Evolutionary conservation across 148 eudicot species (phyloP), one percentile per base, ranked within the genome.

Genomic region (Dianthus caryophyllus): DNA sequence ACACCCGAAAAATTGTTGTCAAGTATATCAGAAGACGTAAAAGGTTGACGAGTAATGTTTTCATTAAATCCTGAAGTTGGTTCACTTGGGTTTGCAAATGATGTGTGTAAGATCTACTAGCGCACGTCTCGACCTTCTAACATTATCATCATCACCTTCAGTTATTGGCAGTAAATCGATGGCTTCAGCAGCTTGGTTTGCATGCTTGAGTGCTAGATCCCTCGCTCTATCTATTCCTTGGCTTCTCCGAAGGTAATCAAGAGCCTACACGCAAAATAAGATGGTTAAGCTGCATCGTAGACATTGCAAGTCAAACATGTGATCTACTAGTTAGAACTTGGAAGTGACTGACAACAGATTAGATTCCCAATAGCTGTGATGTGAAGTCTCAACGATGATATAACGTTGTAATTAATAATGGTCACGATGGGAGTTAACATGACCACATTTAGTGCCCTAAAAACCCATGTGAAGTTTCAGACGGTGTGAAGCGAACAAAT

Each of bases 181-280:
- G 41, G 69, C 69, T 66, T 66, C 44, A 18, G 69, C 56, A 21
- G 69, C 69, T 30, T 46, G 69, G 57, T 50, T 66, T 49, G 69
- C 69, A 51, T 66, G 69, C 58, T 66, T 66, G 56, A 51, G 43
- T 50, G 69, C 69, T 50, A 66, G 69, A 29, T 49, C 58, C 27
- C 30, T 66, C 33, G 69, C 27, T 46, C 22, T 66, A n/a, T 66
- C 36, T 66, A 66, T 66, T n/a, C 69, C 69, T 31, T 51, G 44
- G 31, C 69, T 66, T 51, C 44, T 66, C 43, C 33, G 9, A 50
- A 66, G 69, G 58, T 50, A 66, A n/a, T 50, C 58, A 50, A 66
- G 69, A 51, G 69, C 69, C 69, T 66, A 27, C n/a, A 33, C 17
- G 12, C 21, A 44, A 63, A 63, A 63, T 0, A 10, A 46, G 20